A percentile compares a stretch with the other conserved stretches of the same genome.
These are phyloP conservation scores for Fusarium sp. DNA, from an alignment of 2,329 filamentous ascomycete species.

Conservation along the genomic window DNA sequence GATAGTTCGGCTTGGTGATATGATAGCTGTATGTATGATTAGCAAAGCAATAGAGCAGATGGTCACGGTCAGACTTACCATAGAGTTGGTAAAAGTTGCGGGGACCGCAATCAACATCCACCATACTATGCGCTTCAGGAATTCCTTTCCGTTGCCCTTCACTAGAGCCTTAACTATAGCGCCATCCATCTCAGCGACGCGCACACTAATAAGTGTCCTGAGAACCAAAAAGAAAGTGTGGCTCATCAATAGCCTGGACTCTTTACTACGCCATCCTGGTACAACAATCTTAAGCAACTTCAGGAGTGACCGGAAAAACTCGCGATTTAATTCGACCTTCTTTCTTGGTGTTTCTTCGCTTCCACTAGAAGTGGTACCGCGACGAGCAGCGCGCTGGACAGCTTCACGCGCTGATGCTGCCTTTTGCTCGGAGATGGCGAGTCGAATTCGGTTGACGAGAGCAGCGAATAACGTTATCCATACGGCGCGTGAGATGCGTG, in stretches of 20 bases:
- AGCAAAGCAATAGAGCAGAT: slow-evolving; percentile 6
- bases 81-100: slow-evolving; percentile 98
- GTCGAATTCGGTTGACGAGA: slow-evolving; percentile 86
- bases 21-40: slow-evolving; percentile 72
- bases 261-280: slow-evolving; percentile 89
- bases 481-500: slow-evolving; percentile 82
- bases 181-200: slow-evolving; percentile 96
- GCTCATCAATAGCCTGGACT: slow-evolving; percentile 85
- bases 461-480: slow-evolving; percentile 86
- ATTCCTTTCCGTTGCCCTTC: slow-evolving; percentile 90
- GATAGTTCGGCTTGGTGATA: slow-evolving; percentile 97
- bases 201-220: slow-evolving; percentile 90
- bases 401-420: slow-evolving; percentile 79
- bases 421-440: slow-evolving; percentile 94
- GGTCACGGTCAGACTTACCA: slow-evolving; percentile 69
- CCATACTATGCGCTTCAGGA: slow-evolving; percentile 89
- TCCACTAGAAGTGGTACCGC: slow-evolving; percentile 62
- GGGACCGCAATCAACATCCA: slow-evolving; percentile 99
- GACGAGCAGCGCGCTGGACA: slow-evolving; percentile 62
- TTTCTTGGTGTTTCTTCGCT: slow-evolving; percentile 65
- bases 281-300: slow-evolving; percentile 87
- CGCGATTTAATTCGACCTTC: slow-evolving; percentile 92
- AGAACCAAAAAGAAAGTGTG: slow-evolving; percentile 94
- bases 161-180: slow-evolving; percentile 92
- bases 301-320: slow-evolving; percentile 80